Evolutionary conservation across 495 filamentous ascomycete species (phyloP).

Genomic region (Penicillium riverlandense): DNA sequence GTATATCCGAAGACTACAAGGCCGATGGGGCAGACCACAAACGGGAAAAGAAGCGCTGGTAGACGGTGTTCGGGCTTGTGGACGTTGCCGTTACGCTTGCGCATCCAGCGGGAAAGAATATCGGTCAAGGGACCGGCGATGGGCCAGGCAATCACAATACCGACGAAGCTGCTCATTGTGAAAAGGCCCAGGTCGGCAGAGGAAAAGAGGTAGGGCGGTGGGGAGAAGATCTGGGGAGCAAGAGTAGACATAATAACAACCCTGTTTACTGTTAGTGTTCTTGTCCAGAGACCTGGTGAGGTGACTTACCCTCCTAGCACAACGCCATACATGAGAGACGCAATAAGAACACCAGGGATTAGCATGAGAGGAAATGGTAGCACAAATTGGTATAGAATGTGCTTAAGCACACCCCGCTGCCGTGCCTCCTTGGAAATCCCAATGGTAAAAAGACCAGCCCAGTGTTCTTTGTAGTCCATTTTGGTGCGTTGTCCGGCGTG

Average conservation of each 20-base stretch:
- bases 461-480: slow-evolving; percentile 19
- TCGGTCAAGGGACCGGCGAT: slow-evolving; percentile 26
- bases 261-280: slow-evolving; percentile 1
- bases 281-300: too few relatives aligned
- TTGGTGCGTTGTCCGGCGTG: slow-evolving; percentile 5
- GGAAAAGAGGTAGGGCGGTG: slow-evolving; percentile 24
- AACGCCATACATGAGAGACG: slow-evolving; percentile 29
- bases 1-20: slow-evolving; percentile 23
- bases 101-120: slow-evolving; percentile 19
- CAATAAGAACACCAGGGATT: slow-evolving; percentile 20
- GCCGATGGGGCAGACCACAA: slow-evolving; percentile 21
- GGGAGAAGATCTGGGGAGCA: slow-evolving; percentile 12
- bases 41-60: slow-evolving; percentile 22
- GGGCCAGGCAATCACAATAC: slow-evolving; percentile 22
- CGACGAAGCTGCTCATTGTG: slow-evolving; percentile 22
- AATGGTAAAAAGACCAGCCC: slow-evolving; percentile 21
- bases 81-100: slow-evolving; percentile 18
- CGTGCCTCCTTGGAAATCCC: slow-evolving; percentile 12
- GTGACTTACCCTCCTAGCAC: slow-evolving; percentile 30
- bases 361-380: slow-evolving; percentile 28
- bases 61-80: slow-evolving; percentile 26
- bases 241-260: slow-evolving; percentile 23
- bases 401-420: slow-evolving; percentile 10
- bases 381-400: slow-evolving; percentile 16
- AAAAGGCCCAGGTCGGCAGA: slow-evolving; percentile 23